phyloP scores from a whole-genome alignment of 148 eudicot genomes.

The Polygonum maritimum region DNA sequence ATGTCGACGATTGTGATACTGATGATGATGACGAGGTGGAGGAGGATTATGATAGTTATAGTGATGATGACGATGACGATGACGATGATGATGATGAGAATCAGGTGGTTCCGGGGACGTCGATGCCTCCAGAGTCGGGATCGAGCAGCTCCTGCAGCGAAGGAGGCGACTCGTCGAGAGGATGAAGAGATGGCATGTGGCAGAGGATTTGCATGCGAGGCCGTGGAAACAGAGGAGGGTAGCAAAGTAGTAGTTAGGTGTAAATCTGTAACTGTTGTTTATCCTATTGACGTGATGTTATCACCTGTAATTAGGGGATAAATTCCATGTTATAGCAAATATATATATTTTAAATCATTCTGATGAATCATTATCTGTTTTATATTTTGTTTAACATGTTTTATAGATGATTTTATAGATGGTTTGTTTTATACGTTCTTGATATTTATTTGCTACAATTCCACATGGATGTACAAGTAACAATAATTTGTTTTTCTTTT shows the following conservation, averaged over 20 bases:
- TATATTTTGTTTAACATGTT: too few relatives aligned
- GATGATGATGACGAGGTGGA: background rate
- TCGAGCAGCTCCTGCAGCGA: background rate
- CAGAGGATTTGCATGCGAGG: background rate
- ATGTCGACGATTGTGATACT: background rate
- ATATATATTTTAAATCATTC: too few relatives aligned
- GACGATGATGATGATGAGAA: slow-evolving; percentile 22
- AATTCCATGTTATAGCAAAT: too few relatives aligned
- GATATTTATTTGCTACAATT: too few relatives aligned
- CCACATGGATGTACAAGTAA: too few relatives aligned
- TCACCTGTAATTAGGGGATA: background rate
- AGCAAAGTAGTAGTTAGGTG: background rate
- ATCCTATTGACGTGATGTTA: background rate
- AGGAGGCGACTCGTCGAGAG: background rate
- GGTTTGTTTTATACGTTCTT: too few relatives aligned
- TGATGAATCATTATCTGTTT: too few relatives aligned
- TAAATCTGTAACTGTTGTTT: background rate
- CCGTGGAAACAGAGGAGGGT: background rate
- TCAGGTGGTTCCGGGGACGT: slow-evolving; percentile 32
- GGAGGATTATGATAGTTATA: slow-evolving; percentile 9
- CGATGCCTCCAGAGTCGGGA: background rate
- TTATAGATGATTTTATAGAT: too few relatives aligned
- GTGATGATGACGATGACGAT: background rate
- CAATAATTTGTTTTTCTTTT: too few relatives aligned
- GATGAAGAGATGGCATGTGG: background rate